Conservation (phyloP, 306 rosid genomes). For the Cotoneaster glaucophyllus region DNA sequence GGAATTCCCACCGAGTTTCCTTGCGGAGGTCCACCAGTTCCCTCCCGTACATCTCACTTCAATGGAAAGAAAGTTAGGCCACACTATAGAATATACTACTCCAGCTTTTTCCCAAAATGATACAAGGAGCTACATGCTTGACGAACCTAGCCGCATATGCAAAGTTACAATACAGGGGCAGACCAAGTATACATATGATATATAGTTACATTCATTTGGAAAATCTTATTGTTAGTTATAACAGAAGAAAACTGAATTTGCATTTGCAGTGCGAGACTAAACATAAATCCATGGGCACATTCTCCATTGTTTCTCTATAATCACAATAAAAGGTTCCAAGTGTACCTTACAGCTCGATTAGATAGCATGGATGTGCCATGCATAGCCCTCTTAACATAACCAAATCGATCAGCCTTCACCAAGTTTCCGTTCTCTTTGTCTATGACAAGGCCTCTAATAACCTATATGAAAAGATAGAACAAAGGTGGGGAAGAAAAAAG, state of each 20-base stretch:
- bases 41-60: conserved; percentile 95
- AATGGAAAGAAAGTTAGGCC: conserved; percentile 50
- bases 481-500: neutral
- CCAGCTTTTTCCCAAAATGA: conserved; percentile 10
- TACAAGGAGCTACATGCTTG: conserved; percentile 11
- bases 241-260: neutral
- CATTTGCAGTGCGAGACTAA: neutral
- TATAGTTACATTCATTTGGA: neutral
- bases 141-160: neutral
- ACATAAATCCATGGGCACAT: neutral
- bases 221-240: neutral
- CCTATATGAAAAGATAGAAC: conserved; percentile 34
- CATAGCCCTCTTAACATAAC: conserved; percentile 91
- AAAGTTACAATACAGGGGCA: conserved; percentile 3
- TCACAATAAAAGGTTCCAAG: conserved; percentile 17
- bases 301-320: neutral
- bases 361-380: conserved; percentile 93
- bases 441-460: conserved; percentile 95
- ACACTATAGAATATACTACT: conserved; percentile 32
- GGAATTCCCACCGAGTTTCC: conserved; percentile 87
- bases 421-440: conserved; percentile 94
- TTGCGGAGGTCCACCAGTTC: conserved; percentile 95
- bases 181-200: neutral
- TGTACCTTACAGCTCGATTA: conserved; percentile 78
- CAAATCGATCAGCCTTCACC: conserved; percentile 96